phyloP scores from a whole-genome alignment of 495 filamentous ascomycete species.

The Terfezia boudieri region DNA sequence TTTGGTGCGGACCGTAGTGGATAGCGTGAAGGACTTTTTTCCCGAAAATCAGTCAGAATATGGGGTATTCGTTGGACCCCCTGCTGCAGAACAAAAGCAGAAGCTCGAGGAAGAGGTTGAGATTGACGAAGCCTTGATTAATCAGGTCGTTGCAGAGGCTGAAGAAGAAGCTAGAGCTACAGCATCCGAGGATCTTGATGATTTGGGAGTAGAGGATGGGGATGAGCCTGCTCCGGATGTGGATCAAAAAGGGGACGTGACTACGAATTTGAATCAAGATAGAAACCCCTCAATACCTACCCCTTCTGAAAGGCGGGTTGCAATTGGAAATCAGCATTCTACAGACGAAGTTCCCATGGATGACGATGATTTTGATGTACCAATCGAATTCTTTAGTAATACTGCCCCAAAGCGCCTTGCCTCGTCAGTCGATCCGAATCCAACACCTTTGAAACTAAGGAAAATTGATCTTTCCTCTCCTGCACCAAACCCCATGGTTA shows the following conservation, averaged over 20 bases:
- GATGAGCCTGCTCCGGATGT: neutral
- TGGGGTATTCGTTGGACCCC: neutral
- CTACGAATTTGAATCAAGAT: too few species aligned
- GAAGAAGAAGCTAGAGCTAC: slow-evolving; percentile 11
- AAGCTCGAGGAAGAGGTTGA: slow-evolving; percentile 21
- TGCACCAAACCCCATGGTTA: neutral
- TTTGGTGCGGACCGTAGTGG: slow-evolving; percentile 46
- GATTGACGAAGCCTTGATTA: slow-evolving; percentile 28
- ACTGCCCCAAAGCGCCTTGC: slow-evolving; percentile 4
- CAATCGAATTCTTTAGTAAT: slow-evolving; percentile 9
- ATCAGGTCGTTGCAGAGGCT: slow-evolving; percentile 10
- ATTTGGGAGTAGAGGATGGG: slow-evolving; percentile 7
- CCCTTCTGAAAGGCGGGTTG: too few species aligned
- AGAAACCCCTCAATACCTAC: too few species aligned
- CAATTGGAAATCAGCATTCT: too few species aligned
- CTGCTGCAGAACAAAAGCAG: neutral
- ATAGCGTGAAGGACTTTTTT: slow-evolving; percentile 73
- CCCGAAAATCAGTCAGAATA: slow-evolving; percentile 31
- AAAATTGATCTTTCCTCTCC: slow-evolving; percentile 1
- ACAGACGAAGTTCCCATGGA: neutral
- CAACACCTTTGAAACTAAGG: slow-evolving; percentile 1
- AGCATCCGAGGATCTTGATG: slow-evolving; percentile 10
- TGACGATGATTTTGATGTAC: slow-evolving; percentile 18
- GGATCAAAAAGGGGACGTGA: slow-evolving; percentile 1
- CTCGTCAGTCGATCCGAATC: neutral